Percentiles rank a stretch among this genome's conserved stretches.
Conservation (phyloP, 1,139 yeast genomes). For the Williopsis jadinii region DNA sequence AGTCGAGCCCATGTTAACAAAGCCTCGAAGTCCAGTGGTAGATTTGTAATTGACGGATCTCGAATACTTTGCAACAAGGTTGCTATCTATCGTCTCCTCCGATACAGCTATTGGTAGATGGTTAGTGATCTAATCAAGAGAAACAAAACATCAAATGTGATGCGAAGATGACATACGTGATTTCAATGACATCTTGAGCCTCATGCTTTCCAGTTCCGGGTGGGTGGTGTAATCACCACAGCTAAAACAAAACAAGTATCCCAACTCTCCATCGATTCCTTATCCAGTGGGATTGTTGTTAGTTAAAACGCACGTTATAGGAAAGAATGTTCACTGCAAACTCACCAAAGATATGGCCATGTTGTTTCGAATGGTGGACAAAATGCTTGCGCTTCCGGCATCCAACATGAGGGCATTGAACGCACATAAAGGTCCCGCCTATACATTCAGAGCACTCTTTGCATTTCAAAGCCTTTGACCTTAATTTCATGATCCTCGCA, state of each 20-base stretch:
- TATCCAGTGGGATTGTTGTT: conserved; percentile 4
- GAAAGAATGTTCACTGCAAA: conserved; percentile 7
- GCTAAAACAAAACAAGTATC: conserved; percentile 66
- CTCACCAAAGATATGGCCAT: conserved; percentile 67
- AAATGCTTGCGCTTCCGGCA: conserved; percentile 60
- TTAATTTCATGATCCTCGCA: conserved; percentile 31
- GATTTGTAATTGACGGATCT: conserved; percentile 54
- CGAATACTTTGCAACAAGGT: conserved; percentile 26
- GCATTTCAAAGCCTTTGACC: conserved; percentile 41
- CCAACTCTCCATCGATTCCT: conserved; percentile 46
- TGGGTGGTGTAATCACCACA: conserved; percentile 71
- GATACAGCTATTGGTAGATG: no score
- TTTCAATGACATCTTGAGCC: conserved; percentile 27
- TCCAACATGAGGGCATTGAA: conserved; percentile 81
- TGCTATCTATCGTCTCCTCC: conserved; percentile 2
- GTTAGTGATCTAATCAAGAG: no score
- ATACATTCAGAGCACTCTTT: conserved; percentile 34
- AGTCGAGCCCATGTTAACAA: conserved; percentile 91
- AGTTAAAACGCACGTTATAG: conserved; percentile 7
- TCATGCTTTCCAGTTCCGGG: conserved; percentile 39
- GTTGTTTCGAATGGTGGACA: conserved; percentile 47
- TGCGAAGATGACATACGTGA: neutral
- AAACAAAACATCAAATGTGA: no score
- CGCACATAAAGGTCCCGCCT: conserved; percentile 49
- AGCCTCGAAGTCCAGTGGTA: conserved; percentile 73